Base-by-base conservation (phyloP, 208 protist genomes). In the Trypanosoma congolense region DNA sequence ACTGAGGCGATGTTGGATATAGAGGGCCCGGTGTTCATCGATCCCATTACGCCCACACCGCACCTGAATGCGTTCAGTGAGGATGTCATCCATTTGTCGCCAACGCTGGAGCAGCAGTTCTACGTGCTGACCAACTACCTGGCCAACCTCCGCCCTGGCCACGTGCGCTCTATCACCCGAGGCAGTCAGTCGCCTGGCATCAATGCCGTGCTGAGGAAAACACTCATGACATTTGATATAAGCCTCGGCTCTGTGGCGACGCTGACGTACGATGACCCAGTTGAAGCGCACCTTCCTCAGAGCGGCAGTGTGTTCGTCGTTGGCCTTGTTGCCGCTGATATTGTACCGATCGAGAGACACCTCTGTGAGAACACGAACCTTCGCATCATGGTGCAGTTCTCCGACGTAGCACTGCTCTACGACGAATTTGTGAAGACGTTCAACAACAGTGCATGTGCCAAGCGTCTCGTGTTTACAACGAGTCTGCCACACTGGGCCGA, bases 401-500 rank as follows among this genome's bases (percentile, higher is more conserved):
- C 56, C 18, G 76, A 83, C 40, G 42, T 83, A 22, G 19, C 50
- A 22, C 16, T 70, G 16, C 55, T 72, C 44, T 75, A 83, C 56
- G 10, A 24, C 19, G 18, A 64, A 2, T 51, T 87, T 19, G 49
- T 68, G 4, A 14, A 1, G 9, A 58, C 58, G 33, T 78, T 81
- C 31, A 16, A 28, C 2, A 38, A 10, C 5, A 10, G 21, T 8
- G 16, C 10, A 18, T 35, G 38, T 16, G 54, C 57, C 10, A 44
- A 48, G 29, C 75, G 72, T 1, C 25, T 79, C 36, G 22, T 76
- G 29, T 69, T 74, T 22, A 18, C 78, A 24, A 78, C 52, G 24
- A 87, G 62, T 46, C 36, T 87, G 47, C 79, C 75, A n/a, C 60
- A 75, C 29, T 82, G 75, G 79, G 55, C 33, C 14, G 72, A 82